Evolutionary conservation across 2,329 filamentous ascomycete species (phyloP), one percentile per base, ranked within the genome.

Genomic region (Venturia effusa): DNA sequence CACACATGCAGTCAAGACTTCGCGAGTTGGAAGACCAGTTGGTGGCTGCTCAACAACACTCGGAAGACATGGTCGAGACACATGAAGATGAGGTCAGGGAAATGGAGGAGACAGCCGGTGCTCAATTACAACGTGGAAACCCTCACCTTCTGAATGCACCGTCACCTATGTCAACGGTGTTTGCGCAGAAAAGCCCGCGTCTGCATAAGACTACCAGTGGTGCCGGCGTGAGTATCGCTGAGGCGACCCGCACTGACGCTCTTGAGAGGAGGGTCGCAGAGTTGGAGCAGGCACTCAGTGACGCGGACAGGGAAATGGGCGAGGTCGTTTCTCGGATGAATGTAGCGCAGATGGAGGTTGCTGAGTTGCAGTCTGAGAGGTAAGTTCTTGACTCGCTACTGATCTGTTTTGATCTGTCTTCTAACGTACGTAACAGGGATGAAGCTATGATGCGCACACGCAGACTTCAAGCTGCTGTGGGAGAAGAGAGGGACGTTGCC

Each of bases 81-180:
- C 92, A 97, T 71, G 94, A 97, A 74, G 90, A 94, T 43, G 92
- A 97, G 75, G 83, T 96, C 43, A 79, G 84, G 22, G 79, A 83
- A 27, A 78, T 97, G 63, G 87, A 88, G 68, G 90, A 95, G 64
- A 88, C 85, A 65, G 87, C 94, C 71, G 90, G 84, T 71, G 80
- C 81, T 22, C 89, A 94, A 70, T 83, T 97, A 39, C 86, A 87
- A 68, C 88, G 93, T 17, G 51, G 19, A 4, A 55, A 37, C 40
- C 37, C 45, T 22, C 24, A 22, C 27, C 37, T 51, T 17, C 24
- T 45, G 5, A 30, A 24, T 15, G 62, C 24, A 71, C 70, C 13
- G 15, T 54, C 32, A 24, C 61, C 61, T 8, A 27, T 54, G 8
- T 41, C 27, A 15, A 40, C 64, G 2, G 57, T 90, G 66, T 84